Base-by-base conservation (phyloP, 73 alveolate genomes). In the Paramecium octaurelia region DNA sequence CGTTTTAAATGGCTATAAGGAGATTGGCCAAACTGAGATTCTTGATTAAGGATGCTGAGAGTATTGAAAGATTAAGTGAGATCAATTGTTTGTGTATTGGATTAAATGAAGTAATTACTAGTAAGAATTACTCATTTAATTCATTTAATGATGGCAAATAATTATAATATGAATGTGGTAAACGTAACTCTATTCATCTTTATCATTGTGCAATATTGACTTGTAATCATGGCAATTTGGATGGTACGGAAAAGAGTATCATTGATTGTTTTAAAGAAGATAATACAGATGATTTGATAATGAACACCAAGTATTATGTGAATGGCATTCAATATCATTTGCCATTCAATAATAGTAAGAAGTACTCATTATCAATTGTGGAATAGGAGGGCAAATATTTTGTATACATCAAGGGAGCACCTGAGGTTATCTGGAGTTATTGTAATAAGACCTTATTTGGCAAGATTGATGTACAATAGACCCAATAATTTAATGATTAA, bases 321-420 rank as follows among this genome's bases (percentile, higher is more conserved):
- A 80, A 43, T 80, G 91, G 91, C 6, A 43, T 80, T 23, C 16
- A 80, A 80, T 80, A 31, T 48, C 46, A 46, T 42, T 44, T 80
- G 21, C 91, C 91, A 43, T 80, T 80, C 21, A 80, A 80, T 80
- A 80, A 54, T 46, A 31, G 64, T 42, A 80, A 80, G 29, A 80
- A 35, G 27, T 80, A 80, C 44, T 80, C 91, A 23, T 46, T 80
- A 43, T 80, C 91, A 20, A 48, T 80, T 80, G 91, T 80, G 11
- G 57, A 23, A 44, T 18, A 9, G 16, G 34, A 46, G 14, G 16
- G 20, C 34, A 42, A 80, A 46, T 89, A 70, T 16, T 21, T 42
- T 89, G 91, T 89, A 23, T 89, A 89, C 21, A n/a, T 89, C 11
- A 89, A 89, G 12, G 94, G 94, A 27, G 90, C 92, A 0, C 94